phyloP scores from a whole-genome alignment of 1,284 basidiomycete genomes.

The Tylopilus sp. region DNA sequence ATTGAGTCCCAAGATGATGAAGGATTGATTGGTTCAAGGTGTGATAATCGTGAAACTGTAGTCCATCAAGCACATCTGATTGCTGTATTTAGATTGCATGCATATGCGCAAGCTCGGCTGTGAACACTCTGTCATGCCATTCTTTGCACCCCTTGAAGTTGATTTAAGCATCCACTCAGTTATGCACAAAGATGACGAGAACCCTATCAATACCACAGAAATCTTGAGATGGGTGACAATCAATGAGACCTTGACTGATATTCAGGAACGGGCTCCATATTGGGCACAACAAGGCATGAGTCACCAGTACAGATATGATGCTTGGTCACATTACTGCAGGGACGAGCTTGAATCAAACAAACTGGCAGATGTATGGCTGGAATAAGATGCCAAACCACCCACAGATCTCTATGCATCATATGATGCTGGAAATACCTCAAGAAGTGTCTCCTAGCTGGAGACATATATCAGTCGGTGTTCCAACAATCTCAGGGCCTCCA shows the following conservation, averaged over 20 bases:
- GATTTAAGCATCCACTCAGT: conserved; percentile 49
- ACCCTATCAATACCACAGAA: conserved; percentile 40
- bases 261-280: conserved; percentile 49
- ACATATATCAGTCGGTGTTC: conserved; percentile 35
- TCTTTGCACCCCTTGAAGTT: conserved; percentile 58
- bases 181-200: conserved; percentile 13
- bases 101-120: conserved; percentile 59
- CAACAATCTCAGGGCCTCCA: conserved; percentile 34
- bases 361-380: conserved; percentile 43
- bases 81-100: conserved; percentile 51
- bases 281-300: conserved; percentile 60
- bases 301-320: conserved; percentile 43
- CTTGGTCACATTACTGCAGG: conserved; percentile 37
- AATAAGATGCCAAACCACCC: conserved; percentile 48
- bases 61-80: neutral
- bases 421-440: neutral
- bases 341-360: conserved; percentile 1
- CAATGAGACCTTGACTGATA: conserved; percentile 53
- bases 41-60: conserved; percentile 2
- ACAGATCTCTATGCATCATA: conserved; percentile 47
- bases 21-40: conserved; percentile 65
- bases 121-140: conserved; percentile 59
- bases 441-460: conserved; percentile 22
- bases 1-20: conserved; percentile 61
- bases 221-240: conserved; percentile 57